These are phyloP conservation scores for Rhododendron ovatum DNA, from an alignment of 148 eudicot genomes.

Conservation along the genomic window DNA sequence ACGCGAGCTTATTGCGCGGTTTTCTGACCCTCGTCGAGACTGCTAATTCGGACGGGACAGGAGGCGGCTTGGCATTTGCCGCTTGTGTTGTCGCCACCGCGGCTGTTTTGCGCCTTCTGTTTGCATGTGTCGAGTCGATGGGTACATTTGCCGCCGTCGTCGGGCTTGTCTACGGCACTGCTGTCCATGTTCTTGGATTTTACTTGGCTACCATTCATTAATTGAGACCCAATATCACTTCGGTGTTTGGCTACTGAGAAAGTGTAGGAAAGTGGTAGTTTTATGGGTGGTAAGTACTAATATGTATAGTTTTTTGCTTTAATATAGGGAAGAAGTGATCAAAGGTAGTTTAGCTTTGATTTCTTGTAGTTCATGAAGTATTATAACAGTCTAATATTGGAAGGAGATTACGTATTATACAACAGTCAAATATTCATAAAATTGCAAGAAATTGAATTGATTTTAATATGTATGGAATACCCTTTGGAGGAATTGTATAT, in stretches of 20 bases:
- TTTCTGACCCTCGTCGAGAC: neutral
- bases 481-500: too few relatives aligned
- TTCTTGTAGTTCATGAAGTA: neutral
- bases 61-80: neutral
- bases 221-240: neutral
- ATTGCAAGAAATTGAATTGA: neutral
- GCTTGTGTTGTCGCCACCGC: neutral
- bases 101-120: neutral
- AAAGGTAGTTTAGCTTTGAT: neutral
- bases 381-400: too few relatives aligned
- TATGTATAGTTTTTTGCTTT: neutral
- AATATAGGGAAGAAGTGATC: neutral
- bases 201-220: neutral
- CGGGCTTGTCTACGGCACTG: neutral
- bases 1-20: neutral
- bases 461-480: too few relatives aligned
- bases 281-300: neutral
- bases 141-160: neutral
- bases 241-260: neutral
- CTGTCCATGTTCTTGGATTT: neutral
- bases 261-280: neutral
- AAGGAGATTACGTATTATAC: too few relatives aligned
- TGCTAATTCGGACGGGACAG: neutral
- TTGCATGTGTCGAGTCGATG: neutral
- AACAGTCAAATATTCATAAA: too few relatives aligned